Base-by-base conservation (phyloP, 306 rosid species). In the Quercus bicolor region DNA sequence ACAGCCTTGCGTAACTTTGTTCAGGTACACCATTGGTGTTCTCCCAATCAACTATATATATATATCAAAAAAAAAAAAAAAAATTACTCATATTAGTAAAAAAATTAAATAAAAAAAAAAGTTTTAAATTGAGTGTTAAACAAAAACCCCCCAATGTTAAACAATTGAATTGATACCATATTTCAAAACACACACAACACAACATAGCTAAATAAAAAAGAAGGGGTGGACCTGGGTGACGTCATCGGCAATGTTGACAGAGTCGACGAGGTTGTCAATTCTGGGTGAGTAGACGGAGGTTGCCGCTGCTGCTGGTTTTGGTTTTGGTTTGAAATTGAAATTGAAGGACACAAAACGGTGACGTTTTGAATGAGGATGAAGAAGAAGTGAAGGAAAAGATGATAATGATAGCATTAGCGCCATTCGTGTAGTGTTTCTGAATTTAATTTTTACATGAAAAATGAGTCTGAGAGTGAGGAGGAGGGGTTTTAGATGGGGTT, bases 21-120 rank as follows among this genome's bases (percentile, higher is more conserved):
- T 94, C 70, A 94, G 95, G 89, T 92, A 92, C n/a, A 94, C 84
- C 98, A 94, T 94, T 12, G 98, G 98, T 15, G 98, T 94, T 40
- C 90, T 88, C 26, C 98, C 98, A 69, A 92, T 91, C 89, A 94
- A 78, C 98, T 94, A 84, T 78, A 85, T 53, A 2, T 43, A 85
- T 53, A 2, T 28, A 7, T 33, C 8, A 2, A 20, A 56, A 7
- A 23, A 23, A 23, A 19, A 69, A n/a, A n/a, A n/a, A n/a, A 74
- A 13, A 70, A 59, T 52, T 70, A 56, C 8, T 28, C 81, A 76
- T 43, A 72, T 73, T 29, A 68, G 68, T 52, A 68, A 55, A 24
- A 34, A 16, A 52, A 29, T 60, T 31, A 0, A 2, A 26, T 2
- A 0, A 33, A 33, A 33, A 5, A 5, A 6, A 34, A 34, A 34